phyloP scores from a whole-genome alignment of 2,329 filamentous ascomycete species.

The Cladosporium sp. region DNA sequence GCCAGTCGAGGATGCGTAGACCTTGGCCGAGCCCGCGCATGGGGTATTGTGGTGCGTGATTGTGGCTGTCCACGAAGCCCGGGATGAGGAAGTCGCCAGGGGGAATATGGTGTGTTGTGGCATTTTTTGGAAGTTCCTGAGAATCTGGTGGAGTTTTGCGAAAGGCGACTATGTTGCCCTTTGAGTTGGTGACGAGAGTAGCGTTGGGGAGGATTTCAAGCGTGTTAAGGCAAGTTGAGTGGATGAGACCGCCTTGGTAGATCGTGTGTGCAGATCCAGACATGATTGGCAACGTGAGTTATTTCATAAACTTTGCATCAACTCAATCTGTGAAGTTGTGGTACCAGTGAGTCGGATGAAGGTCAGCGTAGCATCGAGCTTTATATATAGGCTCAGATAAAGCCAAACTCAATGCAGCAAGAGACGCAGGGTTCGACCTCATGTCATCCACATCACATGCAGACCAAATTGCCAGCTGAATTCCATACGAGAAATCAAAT shows the following conservation, averaged over 20 bases:
- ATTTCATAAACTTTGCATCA: too few species aligned
- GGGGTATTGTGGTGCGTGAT: conserved; percentile 59
- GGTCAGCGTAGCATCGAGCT: too few species aligned
- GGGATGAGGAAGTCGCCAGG: conserved; percentile 53
- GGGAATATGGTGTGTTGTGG: conserved; percentile 30
- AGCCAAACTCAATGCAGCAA: too few species aligned
- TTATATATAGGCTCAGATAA: too few species aligned
- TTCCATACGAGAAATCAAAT: too few species aligned
- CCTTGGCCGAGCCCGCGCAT: conserved; percentile 44
- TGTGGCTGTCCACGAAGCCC: conserved; percentile 63
- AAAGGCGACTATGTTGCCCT: conserved; percentile 16
- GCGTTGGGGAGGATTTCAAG: conserved; percentile 18
- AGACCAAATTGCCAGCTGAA: too few species aligned
- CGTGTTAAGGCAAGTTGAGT: conserved; percentile 14
- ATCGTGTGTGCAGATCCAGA: background rate
- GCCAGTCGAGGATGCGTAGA: conserved; percentile 48
- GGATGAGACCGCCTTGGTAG: conserved; percentile 19
- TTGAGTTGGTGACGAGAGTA: conserved; percentile 9
- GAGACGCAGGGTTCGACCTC: too few species aligned
- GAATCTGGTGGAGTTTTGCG: background rate
- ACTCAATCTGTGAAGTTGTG: too few species aligned
- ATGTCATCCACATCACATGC: too few species aligned
- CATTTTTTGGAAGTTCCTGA: conserved; percentile 1
- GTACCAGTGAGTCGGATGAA: too few species aligned
- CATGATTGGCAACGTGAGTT: too few species aligned